Conservation (phyloP, 352 stramenopile genomes). For the Globisporangium abappressorium region DNA sequence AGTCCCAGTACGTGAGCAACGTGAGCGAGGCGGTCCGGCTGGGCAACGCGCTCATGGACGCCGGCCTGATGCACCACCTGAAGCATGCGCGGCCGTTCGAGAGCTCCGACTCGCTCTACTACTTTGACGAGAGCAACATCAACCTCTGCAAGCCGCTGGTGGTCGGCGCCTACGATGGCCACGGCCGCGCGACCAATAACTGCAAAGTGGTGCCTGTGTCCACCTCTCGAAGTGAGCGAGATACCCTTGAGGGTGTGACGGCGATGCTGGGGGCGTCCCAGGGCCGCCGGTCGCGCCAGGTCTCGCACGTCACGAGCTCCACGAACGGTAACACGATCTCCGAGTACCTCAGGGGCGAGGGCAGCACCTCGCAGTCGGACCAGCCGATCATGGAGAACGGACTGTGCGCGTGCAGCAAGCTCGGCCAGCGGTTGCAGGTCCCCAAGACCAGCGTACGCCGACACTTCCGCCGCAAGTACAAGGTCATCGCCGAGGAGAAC, state of each 20-base stretch:
- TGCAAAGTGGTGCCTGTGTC: conserved; percentile 1
- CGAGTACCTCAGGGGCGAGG: conserved; percentile 14
- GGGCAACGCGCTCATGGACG: conserved; percentile 67
- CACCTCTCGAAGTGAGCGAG: background rate
- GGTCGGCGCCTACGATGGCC: conserved; percentile 24
- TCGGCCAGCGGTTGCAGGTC: conserved; percentile 48
- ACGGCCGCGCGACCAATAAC: background rate
- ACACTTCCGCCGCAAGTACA: conserved; percentile 34
- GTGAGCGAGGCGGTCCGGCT: conserved; percentile 46
- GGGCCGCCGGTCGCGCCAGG: conserved; percentile 16
- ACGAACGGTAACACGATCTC: conserved; percentile 32
- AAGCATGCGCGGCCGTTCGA: conserved; percentile 52
- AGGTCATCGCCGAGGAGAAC: conserved; percentile 24
- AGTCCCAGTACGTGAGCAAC: conserved; percentile 38
- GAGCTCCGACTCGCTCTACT: conserved; percentile 34
- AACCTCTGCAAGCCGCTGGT: conserved; percentile 43
- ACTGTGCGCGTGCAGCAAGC: conserved; percentile 47
- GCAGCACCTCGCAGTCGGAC: conserved; percentile 38
- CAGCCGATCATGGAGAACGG: conserved; percentile 42
- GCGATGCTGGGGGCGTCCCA: conserved; percentile 21
- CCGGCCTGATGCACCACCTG: conserved; percentile 47
- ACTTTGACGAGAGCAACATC: conserved; percentile 52
- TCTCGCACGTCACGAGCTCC: conserved; percentile 39
- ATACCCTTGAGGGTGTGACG: conserved; percentile 21
- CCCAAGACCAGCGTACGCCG: conserved; percentile 30